phyloP scores from a whole-genome alignment of 805 yeast genomes.

The Schizosaccharomyces pombe region ASM294v3 CU329670.1:4440001-4440500 shows the following conservation, averaged over 20 bases:
- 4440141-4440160: constrained; percentile 86
- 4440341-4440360: constrained; percentile 63
- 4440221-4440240: constrained; percentile 97
- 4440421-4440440: constrained; percentile 79
- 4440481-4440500: constrained; percentile 93
- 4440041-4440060: background rate
- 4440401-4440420: constrained; percentile 67
- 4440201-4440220: constrained; percentile 97
- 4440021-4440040: background rate
- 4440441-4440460: constrained; percentile 97
- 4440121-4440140: constrained; percentile 83
- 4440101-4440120: background rate
- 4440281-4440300: constrained; percentile 14
- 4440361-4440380: constrained; percentile 80
- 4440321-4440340: constrained; percentile 52
- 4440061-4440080: background rate
- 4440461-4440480: constrained; percentile 97
- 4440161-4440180: constrained; percentile 68
- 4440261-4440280: constrained; percentile 48
- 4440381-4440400: constrained; percentile 83
- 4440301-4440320: constrained; percentile 89
- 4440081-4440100: background rate
- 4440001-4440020: too few relatives aligned
- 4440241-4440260: constrained; percentile 70
- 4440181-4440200: constrained; percentile 76